phyloP scores from a whole-genome alignment of 345 rosid genomes.

The Euphorbia tirucalli region DNA sequence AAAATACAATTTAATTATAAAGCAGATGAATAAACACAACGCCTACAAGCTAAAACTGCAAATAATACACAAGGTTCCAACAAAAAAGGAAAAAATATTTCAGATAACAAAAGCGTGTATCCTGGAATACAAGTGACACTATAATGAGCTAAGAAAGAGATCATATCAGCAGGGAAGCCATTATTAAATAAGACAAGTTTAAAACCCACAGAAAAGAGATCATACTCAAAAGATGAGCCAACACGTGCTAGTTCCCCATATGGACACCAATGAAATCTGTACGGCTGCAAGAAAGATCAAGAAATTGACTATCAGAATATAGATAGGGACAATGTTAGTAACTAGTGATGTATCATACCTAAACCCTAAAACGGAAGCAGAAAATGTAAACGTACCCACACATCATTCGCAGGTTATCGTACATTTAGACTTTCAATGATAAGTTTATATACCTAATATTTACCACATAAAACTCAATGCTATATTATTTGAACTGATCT shows the following conservation, averaged over 20 bases:
- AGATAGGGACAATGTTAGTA: background rate
- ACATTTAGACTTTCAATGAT: background rate
- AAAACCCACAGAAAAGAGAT: constrained; percentile 5
- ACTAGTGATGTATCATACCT: no score
- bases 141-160: background rate
- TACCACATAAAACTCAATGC: background rate
- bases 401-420: background rate
- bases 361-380: background rate
- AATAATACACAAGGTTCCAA: background rate
- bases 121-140: background rate
- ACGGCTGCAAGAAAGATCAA: constrained; percentile 41
- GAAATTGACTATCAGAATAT: background rate
- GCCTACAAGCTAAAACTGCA: background rate
- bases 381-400: background rate
- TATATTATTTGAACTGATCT: background rate
- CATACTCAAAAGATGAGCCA: constrained; percentile 52
- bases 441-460: background rate
- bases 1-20: background rate
- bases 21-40: background rate
- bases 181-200: background rate
- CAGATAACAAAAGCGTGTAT: background rate
- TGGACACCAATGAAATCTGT: constrained; percentile 66
- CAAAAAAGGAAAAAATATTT: background rate
- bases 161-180: background rate
- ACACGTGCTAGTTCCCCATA: constrained; percentile 49